Base-by-base conservation (phyloP, 306 rosid species). In the Malus orientalis region DNA sequence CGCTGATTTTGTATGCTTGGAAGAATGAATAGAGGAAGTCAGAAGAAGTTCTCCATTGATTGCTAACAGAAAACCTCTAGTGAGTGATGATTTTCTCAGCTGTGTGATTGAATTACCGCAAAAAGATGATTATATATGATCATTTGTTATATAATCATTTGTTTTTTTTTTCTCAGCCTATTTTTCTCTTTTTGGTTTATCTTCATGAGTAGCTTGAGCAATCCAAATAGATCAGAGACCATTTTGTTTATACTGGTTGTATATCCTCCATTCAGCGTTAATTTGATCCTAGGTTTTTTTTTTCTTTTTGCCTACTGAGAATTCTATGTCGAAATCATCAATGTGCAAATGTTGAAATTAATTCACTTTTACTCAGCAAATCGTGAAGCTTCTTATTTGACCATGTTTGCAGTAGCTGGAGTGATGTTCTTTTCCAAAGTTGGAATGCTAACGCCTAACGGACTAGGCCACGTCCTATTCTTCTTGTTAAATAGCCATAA, bases 1-100 rank as follows among this genome's bases (percentile, higher is more conserved):
- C 99, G 2, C 84, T 95, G 79, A 80, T 86, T 78, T 86, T 95
- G 89, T 79, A 91, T 79, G 99, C 97, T 53, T 92, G 97, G 96
- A 95, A 95, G 91, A 91, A 85, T 62, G 87, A 87, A 78, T 95
- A 92, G 85, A 76, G 85, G 65, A 82, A 75, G 80, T 74, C 57
- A 16, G 77, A 73, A 16, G 78, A 73, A 79, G 73, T 66, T 79
- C 78, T 84, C 83, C 74, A 40, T 78, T 64, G 83, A 80, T 80
- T 88, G 81, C 93, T 87, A 84, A 88, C 93, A 87, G 78, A 74
- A 81, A 64, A n/a, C 86, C 80, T 70, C 70, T 72, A 59, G 89
- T 67, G 93, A 88, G 87, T 82, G 88, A 78, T 79, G 83, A 80
- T 83, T 86, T 71, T 82, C 25, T 87, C 89, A 68, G 82, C 80